phyloP scores from a whole-genome alignment of 805 yeast genomes.

The Zygotorulaspora sp. region DNA sequence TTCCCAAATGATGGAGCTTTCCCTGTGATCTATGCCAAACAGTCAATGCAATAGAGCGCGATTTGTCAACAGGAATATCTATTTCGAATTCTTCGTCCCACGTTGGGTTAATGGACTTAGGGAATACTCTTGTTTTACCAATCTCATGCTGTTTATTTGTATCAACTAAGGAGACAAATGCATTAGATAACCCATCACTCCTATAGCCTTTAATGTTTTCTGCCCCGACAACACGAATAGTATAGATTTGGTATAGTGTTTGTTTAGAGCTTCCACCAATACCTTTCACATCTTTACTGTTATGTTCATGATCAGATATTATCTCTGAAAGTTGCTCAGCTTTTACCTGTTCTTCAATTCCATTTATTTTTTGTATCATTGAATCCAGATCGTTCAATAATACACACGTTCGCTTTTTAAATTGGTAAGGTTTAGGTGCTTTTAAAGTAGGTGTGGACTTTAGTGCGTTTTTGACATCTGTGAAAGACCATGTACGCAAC shows the following conservation, averaged over 20 bases:
- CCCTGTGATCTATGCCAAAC: slow-evolving; percentile 63
- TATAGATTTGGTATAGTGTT: slow-evolving; percentile 49
- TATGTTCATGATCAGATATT: slow-evolving; percentile 37
- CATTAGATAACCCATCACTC: slow-evolving; percentile 45
- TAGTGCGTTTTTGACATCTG: slow-evolving; percentile 50
- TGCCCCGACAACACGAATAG: slow-evolving; percentile 59
- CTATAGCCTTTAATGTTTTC: slow-evolving; percentile 51
- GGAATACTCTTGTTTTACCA: slow-evolving; percentile 64
- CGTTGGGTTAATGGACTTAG: slow-evolving; percentile 60
- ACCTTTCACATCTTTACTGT: slow-evolving; percentile 15
- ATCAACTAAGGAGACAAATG: slow-evolving; percentile 62
- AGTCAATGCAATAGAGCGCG: slow-evolving; percentile 50
- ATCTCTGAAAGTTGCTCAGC: slow-evolving; percentile 51
- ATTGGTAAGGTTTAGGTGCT: slow-evolving; percentile 51
- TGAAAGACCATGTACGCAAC: slow-evolving; percentile 42
- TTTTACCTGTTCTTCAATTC: slow-evolving; percentile 52
- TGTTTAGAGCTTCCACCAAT: slow-evolving; percentile 15
- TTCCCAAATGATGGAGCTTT: slow-evolving; percentile 34
- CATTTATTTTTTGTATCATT: slow-evolving; percentile 44
- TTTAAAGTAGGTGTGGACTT: slow-evolving; percentile 37
- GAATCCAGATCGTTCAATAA: slow-evolving; percentile 65
- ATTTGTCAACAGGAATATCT: slow-evolving; percentile 38
- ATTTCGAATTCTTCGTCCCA: slow-evolving; percentile 87
- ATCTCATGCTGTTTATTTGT: slow-evolving; percentile 49
- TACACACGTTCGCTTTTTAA: slow-evolving; percentile 61